Evolutionary conservation across 2,329 filamentous ascomycete species (phyloP).

Genomic region (Pseudogymnoascus verrucosus): DNA sequence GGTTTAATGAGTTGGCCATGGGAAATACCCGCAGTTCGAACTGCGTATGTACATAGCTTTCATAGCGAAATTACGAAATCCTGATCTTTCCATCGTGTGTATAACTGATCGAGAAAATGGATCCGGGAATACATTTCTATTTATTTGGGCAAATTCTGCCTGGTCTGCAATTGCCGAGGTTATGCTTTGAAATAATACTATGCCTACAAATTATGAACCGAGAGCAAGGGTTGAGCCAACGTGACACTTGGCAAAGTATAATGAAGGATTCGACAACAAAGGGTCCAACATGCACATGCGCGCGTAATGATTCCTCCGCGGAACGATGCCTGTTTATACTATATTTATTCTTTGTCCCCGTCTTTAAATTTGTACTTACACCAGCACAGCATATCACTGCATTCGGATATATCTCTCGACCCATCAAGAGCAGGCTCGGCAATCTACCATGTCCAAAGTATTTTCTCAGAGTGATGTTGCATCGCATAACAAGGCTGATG

Average conservation of each 20-base stretch:
- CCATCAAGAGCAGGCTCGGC: neutral
- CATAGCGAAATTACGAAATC: neutral
- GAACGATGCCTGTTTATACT: neutral
- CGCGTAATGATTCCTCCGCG: neutral
- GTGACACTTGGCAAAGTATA: neutral
- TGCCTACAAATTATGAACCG: neutral
- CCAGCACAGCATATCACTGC: neutral
- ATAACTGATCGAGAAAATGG: neutral
- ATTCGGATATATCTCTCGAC: neutral
- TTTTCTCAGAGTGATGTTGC: conserved; percentile 82
- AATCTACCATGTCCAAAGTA: conserved; percentile 67
- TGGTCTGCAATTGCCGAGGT: neutral
- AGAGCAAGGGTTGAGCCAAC: neutral
- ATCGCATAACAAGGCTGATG: conserved; percentile 80
- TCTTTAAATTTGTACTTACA: neutral
- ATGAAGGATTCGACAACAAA: neutral
- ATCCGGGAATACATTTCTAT: neutral
- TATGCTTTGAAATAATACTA: neutral
- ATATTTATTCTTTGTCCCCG: neutral
- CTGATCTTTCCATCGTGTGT: neutral
- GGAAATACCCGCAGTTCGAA: neutral
- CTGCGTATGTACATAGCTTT: conserved; percentile 4
- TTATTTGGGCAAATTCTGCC: neutral
- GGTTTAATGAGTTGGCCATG: neutral
- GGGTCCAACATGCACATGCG: neutral